Percentiles rank a stretch among this genome's conserved stretches.
Conservation (phyloP, 371 early-diverging fungal genomes). For the Nematocida sp. region DNA sequence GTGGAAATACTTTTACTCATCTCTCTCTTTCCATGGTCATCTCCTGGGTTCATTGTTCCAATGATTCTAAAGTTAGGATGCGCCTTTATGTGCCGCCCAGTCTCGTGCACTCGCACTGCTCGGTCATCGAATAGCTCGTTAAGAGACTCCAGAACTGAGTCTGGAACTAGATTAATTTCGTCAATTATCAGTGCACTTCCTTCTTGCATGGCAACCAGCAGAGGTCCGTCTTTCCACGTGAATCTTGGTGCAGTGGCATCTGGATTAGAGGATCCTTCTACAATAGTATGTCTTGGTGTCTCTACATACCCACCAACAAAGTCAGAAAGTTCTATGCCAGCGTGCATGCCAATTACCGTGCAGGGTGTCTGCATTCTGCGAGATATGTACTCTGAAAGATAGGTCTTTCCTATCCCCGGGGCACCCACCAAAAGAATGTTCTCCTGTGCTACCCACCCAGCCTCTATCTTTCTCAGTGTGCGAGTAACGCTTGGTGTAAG, state of each 20-base stretch:
- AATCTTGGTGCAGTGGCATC: slow-evolving; percentile 74
- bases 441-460: slow-evolving; percentile 79
- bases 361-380: slow-evolving; percentile 73
- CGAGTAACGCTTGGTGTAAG: slow-evolving; percentile 72
- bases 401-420: slow-evolving; percentile 98
- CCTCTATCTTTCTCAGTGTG: slow-evolving; percentile 79
- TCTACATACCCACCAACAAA: slow-evolving; percentile 77
- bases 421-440: slow-evolving; percentile 94
- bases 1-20: slow-evolving; percentile 95
- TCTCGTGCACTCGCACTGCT: slow-evolving; percentile 85
- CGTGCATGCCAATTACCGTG: slow-evolving; percentile 89
- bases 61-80: slow-evolving; percentile 80
- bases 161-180: slow-evolving; percentile 97
- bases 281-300: not conserved
- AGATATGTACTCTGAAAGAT: slow-evolving; percentile 86
- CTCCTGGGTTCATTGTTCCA: slow-evolving; percentile 99
- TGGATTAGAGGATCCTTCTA: slow-evolving; percentile 75
- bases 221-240: slow-evolving; percentile 74
- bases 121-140: slow-evolving; percentile 88
- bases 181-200: slow-evolving; percentile 92
- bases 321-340: slow-evolving; percentile 90
- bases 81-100: slow-evolving; percentile 75
- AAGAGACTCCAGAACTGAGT: slow-evolving; percentile 94
- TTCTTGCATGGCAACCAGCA: slow-evolving; percentile 83
- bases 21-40: slow-evolving; percentile 98